Base-by-base conservation (phyloP, 192 early-diverging fungal genomes). In the Coemansia aciculifera region DNA sequence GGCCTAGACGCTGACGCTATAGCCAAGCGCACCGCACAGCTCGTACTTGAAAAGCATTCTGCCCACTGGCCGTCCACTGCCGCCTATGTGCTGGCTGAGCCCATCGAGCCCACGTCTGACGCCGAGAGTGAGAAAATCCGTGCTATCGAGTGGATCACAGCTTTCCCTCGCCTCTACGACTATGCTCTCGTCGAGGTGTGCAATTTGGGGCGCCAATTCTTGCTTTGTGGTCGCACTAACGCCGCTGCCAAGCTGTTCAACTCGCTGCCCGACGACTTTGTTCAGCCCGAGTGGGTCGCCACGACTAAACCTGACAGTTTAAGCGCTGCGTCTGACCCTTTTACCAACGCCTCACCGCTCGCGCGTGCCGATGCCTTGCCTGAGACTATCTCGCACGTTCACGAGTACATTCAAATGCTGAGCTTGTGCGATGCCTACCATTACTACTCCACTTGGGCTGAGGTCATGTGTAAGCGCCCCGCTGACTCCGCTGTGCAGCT, bases 71-170 rank as follows among this genome's bases (percentile, higher is more conserved):
- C 17, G 0, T 7, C 56, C 5, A 11, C 29, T 36, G 17, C 29
- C 7, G 23, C 13, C 9, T 68, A 40, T n/a, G 38, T 19, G 24
- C 62, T 81, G 39, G 73, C 71, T 2, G 79, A 81, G 59, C 79
- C 79, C 0, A 27, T 65, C 6, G 74, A 72, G 44, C 59, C 59
- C 5, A 61, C 75, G 3, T 67, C 70, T 6, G 61, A 60, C 13
- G 49, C 62, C 4, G 75, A 84, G 51, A 59, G 57, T 15, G 68
- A 66, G 23, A 83, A 83, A 56, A 77, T 91, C 31, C 77, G 80
- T 5, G 82, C 86, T 11, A 74, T 91, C n/a, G 87, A 86, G 56
- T 88, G 87, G 86, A 78, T 89, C 8, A 75, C 83, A 1, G 75
- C 75, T 60, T 79, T 80, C 29, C 59, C 68, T n/a, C 61, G 51